Percentiles rank a stretch among this genome's conserved stretches.
These are phyloP conservation scores for Fragaria iinumae DNA, from an alignment of 306 rosid genomes.

Conservation along the genomic window DNA sequence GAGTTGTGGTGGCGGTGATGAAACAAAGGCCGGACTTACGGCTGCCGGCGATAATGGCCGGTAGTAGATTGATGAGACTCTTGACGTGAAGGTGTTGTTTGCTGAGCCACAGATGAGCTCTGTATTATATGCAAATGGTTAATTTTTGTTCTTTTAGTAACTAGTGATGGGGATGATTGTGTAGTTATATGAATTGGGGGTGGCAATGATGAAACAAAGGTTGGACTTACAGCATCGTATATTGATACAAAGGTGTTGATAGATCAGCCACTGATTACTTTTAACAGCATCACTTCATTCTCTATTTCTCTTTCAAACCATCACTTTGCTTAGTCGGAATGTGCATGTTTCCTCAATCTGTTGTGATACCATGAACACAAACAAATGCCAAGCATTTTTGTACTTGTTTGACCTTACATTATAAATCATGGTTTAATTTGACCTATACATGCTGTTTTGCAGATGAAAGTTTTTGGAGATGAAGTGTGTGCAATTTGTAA, in stretches of 20 bases:
- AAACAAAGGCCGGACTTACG: slow-evolving; percentile 84
- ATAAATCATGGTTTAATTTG: background rate
- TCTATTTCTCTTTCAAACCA: background rate
- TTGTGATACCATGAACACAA: background rate
- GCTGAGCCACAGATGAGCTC: slow-evolving; percentile 49
- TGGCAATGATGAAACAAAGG: slow-evolving; percentile 61
- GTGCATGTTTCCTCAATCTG: background rate
- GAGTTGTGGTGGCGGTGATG: slow-evolving; percentile 62
- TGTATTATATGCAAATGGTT: background rate
- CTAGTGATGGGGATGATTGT: background rate
- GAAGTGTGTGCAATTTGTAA: slow-evolving; percentile 51
- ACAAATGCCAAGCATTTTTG: background rate
- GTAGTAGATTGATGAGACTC: slow-evolving; percentile 74
- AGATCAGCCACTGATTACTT: background rate
- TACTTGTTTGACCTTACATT: background rate
- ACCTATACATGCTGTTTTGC: too few species aligned
- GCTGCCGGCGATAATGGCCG: slow-evolving; percentile 57
- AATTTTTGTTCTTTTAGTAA: background rate
- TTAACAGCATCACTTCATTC: background rate
- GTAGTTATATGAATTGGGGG: background rate
- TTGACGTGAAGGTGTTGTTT: slow-evolving; percentile 56
- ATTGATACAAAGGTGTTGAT: background rate
- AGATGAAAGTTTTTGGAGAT: slow-evolving; percentile 36
- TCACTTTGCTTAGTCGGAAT: background rate
- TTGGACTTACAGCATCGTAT: too few species aligned